Percentiles rank a stretch among this genome's conserved stretches.
Evolutionary conservation across 1,284 basidiomycete genomes (phyloP).

Genomic region (Puccinia coronata): DNA sequence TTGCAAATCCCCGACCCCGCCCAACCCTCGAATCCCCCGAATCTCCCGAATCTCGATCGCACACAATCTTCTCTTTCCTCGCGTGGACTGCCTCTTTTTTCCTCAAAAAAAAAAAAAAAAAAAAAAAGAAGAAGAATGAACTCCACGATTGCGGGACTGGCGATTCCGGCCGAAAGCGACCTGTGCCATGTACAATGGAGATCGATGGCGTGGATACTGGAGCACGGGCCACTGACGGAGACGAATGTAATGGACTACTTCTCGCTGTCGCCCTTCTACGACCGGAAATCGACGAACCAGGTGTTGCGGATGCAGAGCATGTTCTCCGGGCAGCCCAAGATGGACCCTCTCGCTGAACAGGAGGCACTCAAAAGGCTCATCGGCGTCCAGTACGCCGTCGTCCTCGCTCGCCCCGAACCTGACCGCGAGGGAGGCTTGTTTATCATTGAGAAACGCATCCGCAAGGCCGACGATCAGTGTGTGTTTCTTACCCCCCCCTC

Average conservation of each 20-base stretch:
- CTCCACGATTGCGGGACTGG: slow-evolving; percentile 33
- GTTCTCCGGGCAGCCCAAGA: slow-evolving; percentile 59
- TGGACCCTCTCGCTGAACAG: slow-evolving; percentile 31
- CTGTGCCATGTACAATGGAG: slow-evolving; percentile 55
- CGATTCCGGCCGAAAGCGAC: slow-evolving; percentile 27
- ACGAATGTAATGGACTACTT: slow-evolving; percentile 84
- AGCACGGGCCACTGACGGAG: slow-evolving; percentile 51
- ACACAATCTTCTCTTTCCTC: too few species aligned
- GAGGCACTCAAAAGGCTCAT: slow-evolving; percentile 68
- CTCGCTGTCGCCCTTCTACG: slow-evolving; percentile 80
- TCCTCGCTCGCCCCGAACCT: slow-evolving; percentile 70
- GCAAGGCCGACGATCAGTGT: slow-evolving; percentile 77
- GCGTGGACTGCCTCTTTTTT: too few species aligned
- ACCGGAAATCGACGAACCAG: slow-evolving; percentile 84
- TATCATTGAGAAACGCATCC: slow-evolving; percentile 79
- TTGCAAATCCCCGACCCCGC: neutral
- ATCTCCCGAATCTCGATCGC: neutral
- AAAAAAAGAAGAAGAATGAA: too few species aligned
- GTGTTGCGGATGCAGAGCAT: slow-evolving; percentile 77
- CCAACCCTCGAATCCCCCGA: neutral
- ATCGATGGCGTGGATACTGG: slow-evolving; percentile 54
- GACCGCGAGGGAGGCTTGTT: slow-evolving; percentile 64
- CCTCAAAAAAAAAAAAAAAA: too few species aligned
- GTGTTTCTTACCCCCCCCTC: slow-evolving; percentile 52
- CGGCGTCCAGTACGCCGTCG: slow-evolving; percentile 77